Conservation (phyloP, 2,329 filamentous ascomycete genomes). For the Colletotrichum magnum region DNA sequence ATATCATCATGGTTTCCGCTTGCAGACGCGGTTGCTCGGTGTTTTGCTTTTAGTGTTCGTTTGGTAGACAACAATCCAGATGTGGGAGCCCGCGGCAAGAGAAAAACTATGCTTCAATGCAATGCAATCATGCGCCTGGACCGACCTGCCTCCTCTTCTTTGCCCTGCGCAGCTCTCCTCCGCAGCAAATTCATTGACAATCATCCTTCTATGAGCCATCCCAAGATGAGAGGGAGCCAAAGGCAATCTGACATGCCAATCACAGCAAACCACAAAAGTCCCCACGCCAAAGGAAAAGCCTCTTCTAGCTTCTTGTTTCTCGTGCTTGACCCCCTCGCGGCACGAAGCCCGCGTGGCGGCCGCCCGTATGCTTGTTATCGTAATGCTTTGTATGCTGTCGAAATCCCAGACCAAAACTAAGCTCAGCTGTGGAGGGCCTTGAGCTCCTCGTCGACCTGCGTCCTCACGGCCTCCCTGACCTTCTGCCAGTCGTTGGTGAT, state of each 20-base stretch:
- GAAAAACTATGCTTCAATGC: background rate
- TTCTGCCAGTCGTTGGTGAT: conserved; percentile 81
- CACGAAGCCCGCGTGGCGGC: background rate
- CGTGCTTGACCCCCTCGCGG: background rate
- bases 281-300: background rate
- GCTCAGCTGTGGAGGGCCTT: conserved; percentile 35
- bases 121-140: background rate
- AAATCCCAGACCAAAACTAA: background rate
- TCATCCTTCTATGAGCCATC: background rate
- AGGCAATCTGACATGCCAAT: conserved; percentile 1
- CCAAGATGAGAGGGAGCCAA: background rate
- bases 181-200: background rate
- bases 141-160: too few species aligned
- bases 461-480: conserved; percentile 81
- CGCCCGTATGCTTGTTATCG: conserved; percentile 1
- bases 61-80: background rate
- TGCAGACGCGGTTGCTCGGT: background rate
- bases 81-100: background rate
- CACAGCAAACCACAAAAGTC: conserved; percentile 7
- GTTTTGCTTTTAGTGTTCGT: background rate
- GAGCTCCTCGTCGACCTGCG: conserved; percentile 78
- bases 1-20: background rate
- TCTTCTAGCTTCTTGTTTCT: conserved; percentile 14
- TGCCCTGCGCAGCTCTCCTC: too few species aligned
- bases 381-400: conserved; percentile 1